Evolutionary conservation across 2,329 filamentous ascomycete genomes (phyloP), one percentile per base, ranked within the genome.

Genomic region (Zasmidium cellare): DNA sequence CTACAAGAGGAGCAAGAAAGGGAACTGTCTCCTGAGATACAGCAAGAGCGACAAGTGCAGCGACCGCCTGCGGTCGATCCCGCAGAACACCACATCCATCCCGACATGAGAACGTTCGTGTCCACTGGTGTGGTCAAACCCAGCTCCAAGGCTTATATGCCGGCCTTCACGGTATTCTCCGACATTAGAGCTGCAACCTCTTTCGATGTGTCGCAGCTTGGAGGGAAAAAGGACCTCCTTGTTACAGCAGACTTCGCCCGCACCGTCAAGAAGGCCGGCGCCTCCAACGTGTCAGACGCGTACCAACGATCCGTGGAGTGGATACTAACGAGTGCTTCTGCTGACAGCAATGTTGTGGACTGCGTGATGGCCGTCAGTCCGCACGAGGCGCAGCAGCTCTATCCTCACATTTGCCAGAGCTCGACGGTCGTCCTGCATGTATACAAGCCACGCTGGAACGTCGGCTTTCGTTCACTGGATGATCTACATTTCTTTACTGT

Each of bases 1-100:
- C 71, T 89, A 0, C 74, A 82, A 2, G 86, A 90, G 64, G 88
- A 91, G 57, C 85, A 90, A 62, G 87, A 91, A 66, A 78, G 87
- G 0, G 88, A 90, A 60, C 74, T 91, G 0, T 77, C 84, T 0
- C 84, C 84, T 0, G 87, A 91, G 59, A n/a, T n/a, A n/a, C 78
- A 83, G 0, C 84, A 90, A 62, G 72, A 81, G 22, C 84, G 90
- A 64, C 74, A 79, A 1, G 74, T 88, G 76, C 85, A 0, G 66
- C 61, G 0, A 1, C 6, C 1, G 0, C 0, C 9, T 86, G 0
- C 78, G 85, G n/a, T n/a, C n/a, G n/a, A n/a, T n/a, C n/a, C n/a
- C n/a, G n/a, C n/a, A n/a, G n/a, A n/a, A n/a, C n/a, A n/a, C n/a
- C n/a, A n/a, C n/a, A n/a, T n/a, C n/a, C n/a, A n/a, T n/a, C n/a